Evolutionary conservation across 805 yeast genomes (phyloP).

Genomic region (Candida michaelii): DNA sequence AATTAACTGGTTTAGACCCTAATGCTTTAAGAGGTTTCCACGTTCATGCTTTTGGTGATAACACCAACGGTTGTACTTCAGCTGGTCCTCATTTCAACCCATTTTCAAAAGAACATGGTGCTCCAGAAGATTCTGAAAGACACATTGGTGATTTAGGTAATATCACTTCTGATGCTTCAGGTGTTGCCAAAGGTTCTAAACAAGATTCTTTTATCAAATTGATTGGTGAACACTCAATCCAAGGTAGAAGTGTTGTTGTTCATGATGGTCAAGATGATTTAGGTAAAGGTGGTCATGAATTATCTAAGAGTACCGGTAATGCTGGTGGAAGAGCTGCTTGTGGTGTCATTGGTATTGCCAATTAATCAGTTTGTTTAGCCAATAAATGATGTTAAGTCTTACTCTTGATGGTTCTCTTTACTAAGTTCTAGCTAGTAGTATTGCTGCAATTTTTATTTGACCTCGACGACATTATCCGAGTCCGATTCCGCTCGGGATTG

Average conservation of each 20-base stretch:
- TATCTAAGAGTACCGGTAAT: constrained; percentile 92
- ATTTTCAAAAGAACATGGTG: constrained; percentile 84
- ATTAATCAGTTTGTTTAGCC: constrained; percentile 20
- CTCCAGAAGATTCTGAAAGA: constrained; percentile 76
- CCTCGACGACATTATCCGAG: background rate
- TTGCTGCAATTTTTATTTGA: background rate
- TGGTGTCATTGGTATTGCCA: constrained; percentile 88
- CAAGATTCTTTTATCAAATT: constrained; percentile 76
- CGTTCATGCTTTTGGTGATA: constrained; percentile 96
- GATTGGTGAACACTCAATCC: constrained; percentile 80
- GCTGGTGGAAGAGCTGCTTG: constrained; percentile 99
- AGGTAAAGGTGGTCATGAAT: constrained; percentile 91
- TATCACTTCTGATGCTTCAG: constrained; percentile 79
- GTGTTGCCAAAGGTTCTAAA: constrained; percentile 88
- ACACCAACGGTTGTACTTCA: constrained; percentile 98
- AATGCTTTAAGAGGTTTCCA: constrained; percentile 96
- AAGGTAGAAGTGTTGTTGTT: constrained; percentile 95
- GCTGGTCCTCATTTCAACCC: constrained; percentile 98
- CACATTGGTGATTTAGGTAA: constrained; percentile 98
- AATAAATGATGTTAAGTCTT: background rate
- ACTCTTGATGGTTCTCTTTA: background rate
- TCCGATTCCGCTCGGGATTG: too few relatives aligned
- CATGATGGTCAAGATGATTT: constrained; percentile 92
- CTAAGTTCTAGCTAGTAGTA: background rate
- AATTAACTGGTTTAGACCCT: constrained; percentile 84